These are phyloP conservation scores for Arabis alpina DNA, from an alignment of 345 rosid species.

Conservation along the genomic window DNA sequence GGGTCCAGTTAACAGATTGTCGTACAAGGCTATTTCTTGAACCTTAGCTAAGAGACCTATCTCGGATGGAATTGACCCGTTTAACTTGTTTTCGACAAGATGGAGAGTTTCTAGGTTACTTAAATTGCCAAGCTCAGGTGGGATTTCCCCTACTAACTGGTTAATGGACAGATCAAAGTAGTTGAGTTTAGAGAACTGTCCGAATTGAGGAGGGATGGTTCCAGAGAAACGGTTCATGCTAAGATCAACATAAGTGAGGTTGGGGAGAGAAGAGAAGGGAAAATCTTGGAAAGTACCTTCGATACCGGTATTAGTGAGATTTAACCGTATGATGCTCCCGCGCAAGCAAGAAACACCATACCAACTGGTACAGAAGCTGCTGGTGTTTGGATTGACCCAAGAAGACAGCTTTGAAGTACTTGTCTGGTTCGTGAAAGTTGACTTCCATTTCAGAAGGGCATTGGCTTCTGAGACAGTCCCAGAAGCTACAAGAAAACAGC, in stretches of 20 bases:
- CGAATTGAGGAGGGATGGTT: conserved; percentile 44
- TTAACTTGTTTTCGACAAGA: conserved; percentile 47
- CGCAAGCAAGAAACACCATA: conserved; percentile 43
- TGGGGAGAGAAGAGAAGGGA: conserved; percentile 49
- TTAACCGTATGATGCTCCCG: conserved; percentile 38
- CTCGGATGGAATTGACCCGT: conserved; percentile 46
- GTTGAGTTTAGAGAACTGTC: conserved; percentile 45
- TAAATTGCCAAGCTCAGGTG: conserved; percentile 48
- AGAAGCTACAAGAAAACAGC: conserved; percentile 9
- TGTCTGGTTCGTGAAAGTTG: conserved; percentile 45
- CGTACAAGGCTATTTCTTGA: conserved; percentile 31
- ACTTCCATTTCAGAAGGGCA: conserved; percentile 44
- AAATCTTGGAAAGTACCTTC: conserved; percentile 54
- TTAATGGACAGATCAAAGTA: conserved; percentile 50
- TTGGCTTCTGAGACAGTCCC: conserved; percentile 40
- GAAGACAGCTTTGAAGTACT: conserved; percentile 31
- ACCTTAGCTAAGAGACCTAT: conserved; percentile 43
- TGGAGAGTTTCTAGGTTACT: conserved; percentile 42
- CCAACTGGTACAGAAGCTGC: conserved; percentile 44
- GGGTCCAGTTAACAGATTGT: conserved; percentile 48
- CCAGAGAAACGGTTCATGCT: conserved; percentile 48
- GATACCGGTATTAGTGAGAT: conserved; percentile 39
- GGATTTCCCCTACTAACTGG: conserved; percentile 47
- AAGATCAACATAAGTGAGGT: conserved; percentile 46
- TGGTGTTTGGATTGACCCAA: conserved; percentile 39